Evolutionary conservation across 805 yeast genomes (phyloP).

Genomic region (Myxozyma melibiosi): DNA sequence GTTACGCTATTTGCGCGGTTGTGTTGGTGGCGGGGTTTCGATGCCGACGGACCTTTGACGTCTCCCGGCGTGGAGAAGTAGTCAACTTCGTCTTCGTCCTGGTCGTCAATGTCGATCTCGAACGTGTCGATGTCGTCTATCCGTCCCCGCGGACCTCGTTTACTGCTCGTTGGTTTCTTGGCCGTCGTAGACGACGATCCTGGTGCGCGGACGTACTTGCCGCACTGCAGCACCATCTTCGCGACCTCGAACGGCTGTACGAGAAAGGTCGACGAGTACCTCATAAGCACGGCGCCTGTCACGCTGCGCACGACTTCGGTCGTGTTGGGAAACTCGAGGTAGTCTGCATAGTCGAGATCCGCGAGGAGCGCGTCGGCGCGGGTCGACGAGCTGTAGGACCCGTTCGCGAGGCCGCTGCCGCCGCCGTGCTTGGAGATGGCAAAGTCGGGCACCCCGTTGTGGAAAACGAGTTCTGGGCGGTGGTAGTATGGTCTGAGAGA

Average conservation of each 20-base stretch:
- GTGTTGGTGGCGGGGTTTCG: background rate
- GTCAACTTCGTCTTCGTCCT: slow-evolving; percentile 32
- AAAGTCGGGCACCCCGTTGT: slow-evolving; percentile 28
- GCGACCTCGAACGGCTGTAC: slow-evolving; percentile 90
- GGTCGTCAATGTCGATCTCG: slow-evolving; percentile 17
- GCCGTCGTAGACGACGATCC: background rate
- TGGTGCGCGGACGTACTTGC: slow-evolving; percentile 45
- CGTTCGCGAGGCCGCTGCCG: background rate
- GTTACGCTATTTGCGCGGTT: slow-evolving; percentile 9
- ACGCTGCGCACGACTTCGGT: slow-evolving; percentile 21
- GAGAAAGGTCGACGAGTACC: slow-evolving; percentile 67
- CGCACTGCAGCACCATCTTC: slow-evolving; percentile 77
- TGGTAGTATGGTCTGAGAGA: slow-evolving; percentile 29
- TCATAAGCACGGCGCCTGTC: slow-evolving; percentile 47
- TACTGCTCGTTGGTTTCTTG: slow-evolving; percentile 14
- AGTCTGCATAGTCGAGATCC: slow-evolving; percentile 36
- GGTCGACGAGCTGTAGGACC: slow-evolving; percentile 1
- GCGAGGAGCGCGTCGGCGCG: slow-evolving; percentile 22
- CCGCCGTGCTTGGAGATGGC: slow-evolving; percentile 8
- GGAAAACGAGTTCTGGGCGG: slow-evolving; percentile 31
- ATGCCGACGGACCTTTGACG: background rate
- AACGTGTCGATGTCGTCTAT: slow-evolving; percentile 26
- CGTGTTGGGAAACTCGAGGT: slow-evolving; percentile 30
- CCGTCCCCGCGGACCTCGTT: slow-evolving; percentile 30
- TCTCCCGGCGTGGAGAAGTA: slow-evolving; percentile 31